Percentiles rank a stretch among this genome's conserved stretches.
Conservation (phyloP, 2,329 filamentous ascomycete species). For the Colletotrichum eremochloae region DNA sequence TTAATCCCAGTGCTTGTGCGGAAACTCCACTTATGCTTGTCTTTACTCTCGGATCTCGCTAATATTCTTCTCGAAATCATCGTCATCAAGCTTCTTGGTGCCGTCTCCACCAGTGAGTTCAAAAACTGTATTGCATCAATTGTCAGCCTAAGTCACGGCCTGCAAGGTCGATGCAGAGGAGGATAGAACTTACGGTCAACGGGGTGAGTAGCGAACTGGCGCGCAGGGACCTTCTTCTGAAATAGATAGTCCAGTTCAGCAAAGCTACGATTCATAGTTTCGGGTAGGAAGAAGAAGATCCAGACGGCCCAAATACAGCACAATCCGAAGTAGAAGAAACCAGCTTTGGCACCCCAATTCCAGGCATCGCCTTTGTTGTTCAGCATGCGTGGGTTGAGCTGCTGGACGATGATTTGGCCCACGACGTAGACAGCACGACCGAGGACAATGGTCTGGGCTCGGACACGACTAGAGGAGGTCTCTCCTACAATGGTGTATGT, state of each 20-base stretch:
- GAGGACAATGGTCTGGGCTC: conserved; percentile 61
- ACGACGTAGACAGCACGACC: conserved; percentile 59
- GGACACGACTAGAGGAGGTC: conserved; percentile 58
- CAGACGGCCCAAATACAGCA: conserved; percentile 58
- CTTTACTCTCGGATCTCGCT: conserved; percentile 17
- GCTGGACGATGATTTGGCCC: conserved; percentile 54
- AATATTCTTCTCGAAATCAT: not conserved
- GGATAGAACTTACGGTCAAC: conserved; percentile 48
- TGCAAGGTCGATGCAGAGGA: not conserved
- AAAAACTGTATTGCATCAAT: conserved; percentile 23
- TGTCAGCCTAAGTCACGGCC: not conserved
- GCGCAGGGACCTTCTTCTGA: conserved; percentile 51
- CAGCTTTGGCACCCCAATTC: conserved; percentile 57
- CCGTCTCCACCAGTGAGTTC: conserved; percentile 29
- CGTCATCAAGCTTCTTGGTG: conserved; percentile 15
- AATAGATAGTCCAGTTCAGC: conserved; percentile 65
- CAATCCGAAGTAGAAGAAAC: conserved; percentile 52
- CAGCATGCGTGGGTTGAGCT: conserved; percentile 55
- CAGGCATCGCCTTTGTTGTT: conserved; percentile 47
- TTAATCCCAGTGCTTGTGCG: too few relatives aligned
- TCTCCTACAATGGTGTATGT: conserved; percentile 61
- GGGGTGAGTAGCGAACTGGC: conserved; percentile 50
- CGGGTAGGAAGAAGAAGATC: conserved; percentile 59
- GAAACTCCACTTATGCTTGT: not conserved
- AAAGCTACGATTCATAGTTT: conserved; percentile 60